A percentile compares a stretch with the other conserved stretches of the same genome.
Conservation (phyloP, 139 green algal genomes). For the Micromonas pusilla region DNA sequence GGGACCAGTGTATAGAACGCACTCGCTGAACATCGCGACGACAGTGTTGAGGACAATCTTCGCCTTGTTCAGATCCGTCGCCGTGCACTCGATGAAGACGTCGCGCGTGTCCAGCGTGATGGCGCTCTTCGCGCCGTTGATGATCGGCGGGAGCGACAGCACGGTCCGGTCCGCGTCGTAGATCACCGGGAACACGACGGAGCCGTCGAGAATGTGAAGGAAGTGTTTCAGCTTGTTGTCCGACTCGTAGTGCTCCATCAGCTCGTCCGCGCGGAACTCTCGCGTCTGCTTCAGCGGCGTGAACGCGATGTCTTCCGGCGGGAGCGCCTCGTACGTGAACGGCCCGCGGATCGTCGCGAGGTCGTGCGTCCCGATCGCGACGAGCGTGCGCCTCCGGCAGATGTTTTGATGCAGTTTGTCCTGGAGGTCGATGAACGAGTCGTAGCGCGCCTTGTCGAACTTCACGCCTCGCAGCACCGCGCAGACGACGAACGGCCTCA, state of each 20-base stretch:
- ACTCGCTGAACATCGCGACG: conserved; percentile 90
- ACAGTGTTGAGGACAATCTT: conserved; percentile 79
- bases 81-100: conserved; percentile 98
- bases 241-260: conserved; percentile 72
- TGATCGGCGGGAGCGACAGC: conserved; percentile 94
- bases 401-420: conserved; percentile 99
- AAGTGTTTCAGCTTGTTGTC: conserved; percentile 90
- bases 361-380: conserved; percentile 98
- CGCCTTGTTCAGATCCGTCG: conserved; percentile 93
- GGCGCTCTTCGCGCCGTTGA: conserved; percentile 90
- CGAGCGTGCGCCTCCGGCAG: conserved; percentile 86
- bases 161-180: conserved; percentile 80
- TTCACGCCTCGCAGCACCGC: conserved; percentile 83
- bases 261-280: conserved; percentile 73
- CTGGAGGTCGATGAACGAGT: conserved; percentile 95
- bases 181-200: conserved; percentile 91
- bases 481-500: conserved; percentile 91
- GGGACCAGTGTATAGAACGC: too few relatives aligned
- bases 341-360: conserved; percentile 72
- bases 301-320: conserved; percentile 88
- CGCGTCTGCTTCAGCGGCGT: conserved; percentile 82
- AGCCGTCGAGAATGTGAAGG: conserved; percentile 88
- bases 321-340: conserved; percentile 96
- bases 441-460: conserved; percentile 79
- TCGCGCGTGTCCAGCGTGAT: conserved; percentile 83